Percentiles rank a stretch among this genome's conserved stretches.
Conservation (phyloP, 2,329 filamentous ascomycete genomes). For the Sclerotinia trifoliorum region DNA sequence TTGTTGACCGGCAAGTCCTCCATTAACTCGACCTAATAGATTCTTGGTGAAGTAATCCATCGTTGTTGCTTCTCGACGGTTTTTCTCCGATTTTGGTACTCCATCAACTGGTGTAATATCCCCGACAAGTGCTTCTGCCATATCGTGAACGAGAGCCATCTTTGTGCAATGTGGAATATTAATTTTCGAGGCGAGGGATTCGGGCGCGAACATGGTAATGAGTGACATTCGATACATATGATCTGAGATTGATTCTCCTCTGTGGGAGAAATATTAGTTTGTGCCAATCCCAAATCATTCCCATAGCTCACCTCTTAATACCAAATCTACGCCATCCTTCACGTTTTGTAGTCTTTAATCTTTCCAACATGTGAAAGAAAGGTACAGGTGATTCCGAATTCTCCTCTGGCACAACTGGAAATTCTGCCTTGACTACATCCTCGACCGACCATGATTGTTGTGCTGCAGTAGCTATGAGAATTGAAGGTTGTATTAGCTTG, state of each 20-base stretch:
- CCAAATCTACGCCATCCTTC: slow-evolving; percentile 93
- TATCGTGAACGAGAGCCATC: slow-evolving; percentile 96
- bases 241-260: slow-evolving; percentile 89
- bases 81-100: slow-evolving; percentile 84
- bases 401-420: slow-evolving; percentile 57
- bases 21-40: slow-evolving; percentile 72
- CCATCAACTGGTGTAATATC: slow-evolving; percentile 94
- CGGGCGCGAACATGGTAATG: slow-evolving; percentile 87
- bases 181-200: slow-evolving; percentile 66
- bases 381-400: slow-evolving; percentile 72
- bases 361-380: slow-evolving; percentile 93
- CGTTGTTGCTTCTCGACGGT: slow-evolving; percentile 76
- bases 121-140: slow-evolving; percentile 92
- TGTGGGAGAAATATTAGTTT: slow-evolving; percentile 34
- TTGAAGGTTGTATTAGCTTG: slow-evolving; percentile 3
- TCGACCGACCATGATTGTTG: slow-evolving; percentile 52
- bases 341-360: slow-evolving; percentile 92
- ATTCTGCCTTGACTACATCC: slow-evolving; percentile 59
- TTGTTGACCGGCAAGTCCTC: slow-evolving; percentile 66
- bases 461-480: slow-evolving; percentile 12
- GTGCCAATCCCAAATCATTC: not conserved
- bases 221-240: slow-evolving; percentile 99
- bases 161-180: slow-evolving; percentile 83
- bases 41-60: slow-evolving; percentile 82
- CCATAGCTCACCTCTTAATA: slow-evolving; percentile 54